These are phyloP conservation scores for Hondaea fermentalgiana DNA, from an alignment of 108 stramenopile species.

Conservation along the genomic window DNA sequence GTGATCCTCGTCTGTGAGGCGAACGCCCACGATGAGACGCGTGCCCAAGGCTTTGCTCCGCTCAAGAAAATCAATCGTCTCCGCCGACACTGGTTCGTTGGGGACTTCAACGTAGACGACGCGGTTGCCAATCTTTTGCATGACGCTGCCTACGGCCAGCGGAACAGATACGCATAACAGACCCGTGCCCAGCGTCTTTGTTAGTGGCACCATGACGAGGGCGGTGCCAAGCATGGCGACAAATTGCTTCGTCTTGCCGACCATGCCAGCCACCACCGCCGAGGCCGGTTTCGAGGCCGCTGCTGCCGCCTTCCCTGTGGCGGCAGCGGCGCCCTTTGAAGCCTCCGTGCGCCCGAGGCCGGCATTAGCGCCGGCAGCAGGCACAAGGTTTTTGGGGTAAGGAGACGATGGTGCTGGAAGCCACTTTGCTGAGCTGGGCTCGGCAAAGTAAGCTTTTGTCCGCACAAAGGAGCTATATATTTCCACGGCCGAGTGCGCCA, in stretches of 20 bases:
- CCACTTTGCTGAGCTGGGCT: not conserved
- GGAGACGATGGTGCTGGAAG: not conserved
- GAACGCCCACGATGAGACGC: not conserved
- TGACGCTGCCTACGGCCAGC: not conserved
- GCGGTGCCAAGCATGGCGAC: not conserved
- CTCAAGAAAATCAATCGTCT: not conserved
- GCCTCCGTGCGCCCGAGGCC: not conserved
- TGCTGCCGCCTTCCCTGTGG: not conserved
- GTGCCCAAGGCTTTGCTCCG: not conserved
- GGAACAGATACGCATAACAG: slow-evolving; percentile 4
- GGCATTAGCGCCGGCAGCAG: not conserved
- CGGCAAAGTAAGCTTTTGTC: not conserved
- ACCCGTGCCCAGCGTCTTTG: not conserved
- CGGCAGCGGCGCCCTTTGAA: not conserved
- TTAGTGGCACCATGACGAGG: not conserved
- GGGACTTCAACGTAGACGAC: not conserved
- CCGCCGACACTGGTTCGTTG: not conserved
- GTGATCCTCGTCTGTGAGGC: not conserved
- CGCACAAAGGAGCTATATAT: not conserved
- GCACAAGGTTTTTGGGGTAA: not conserved
- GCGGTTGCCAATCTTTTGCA: not conserved
- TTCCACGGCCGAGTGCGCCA: not conserved
- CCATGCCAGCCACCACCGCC: not conserved
- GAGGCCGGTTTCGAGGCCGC: not conserved
- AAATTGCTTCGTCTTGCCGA: slow-evolving; percentile 13